Percentiles rank a stretch among this genome's conserved stretches.
Evolutionary conservation across 768 basidiomycete genomes (phyloP).

Genomic region (Tylopilus rubrobrunneus): DNA sequence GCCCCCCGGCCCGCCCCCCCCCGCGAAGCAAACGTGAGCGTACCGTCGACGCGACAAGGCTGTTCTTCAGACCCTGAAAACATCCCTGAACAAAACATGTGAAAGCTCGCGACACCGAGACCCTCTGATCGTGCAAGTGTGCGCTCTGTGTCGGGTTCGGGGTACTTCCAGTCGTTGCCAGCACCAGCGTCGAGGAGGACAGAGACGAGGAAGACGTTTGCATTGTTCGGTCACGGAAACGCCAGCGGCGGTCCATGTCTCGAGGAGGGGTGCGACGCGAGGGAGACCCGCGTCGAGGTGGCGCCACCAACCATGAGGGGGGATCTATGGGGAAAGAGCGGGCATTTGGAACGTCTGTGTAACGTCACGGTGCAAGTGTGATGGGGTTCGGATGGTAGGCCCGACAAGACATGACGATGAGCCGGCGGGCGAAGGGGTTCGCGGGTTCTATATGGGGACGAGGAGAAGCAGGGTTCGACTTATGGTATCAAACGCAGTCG

Average conservation of each 20-base stretch:
- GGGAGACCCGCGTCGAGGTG: conserved; percentile 72
- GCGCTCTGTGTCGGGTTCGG: conserved; percentile 51
- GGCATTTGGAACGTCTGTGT: not conserved
- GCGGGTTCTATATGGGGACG: not conserved
- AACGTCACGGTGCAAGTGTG: not conserved
- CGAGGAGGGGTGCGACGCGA: conserved; percentile 60
- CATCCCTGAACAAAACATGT: conserved; percentile 83
- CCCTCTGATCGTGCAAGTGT: conserved; percentile 72
- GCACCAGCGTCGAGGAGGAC: conserved; percentile 96
- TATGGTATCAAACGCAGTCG: conserved; percentile 60
- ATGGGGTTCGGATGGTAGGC: not conserved
- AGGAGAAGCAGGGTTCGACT: conserved; percentile 20
- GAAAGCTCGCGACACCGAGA: conserved; percentile 82
- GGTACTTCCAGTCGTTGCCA: conserved; percentile 76
- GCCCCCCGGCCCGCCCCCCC: no score
- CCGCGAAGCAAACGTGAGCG: conserved; percentile 1
- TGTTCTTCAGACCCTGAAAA: conserved; percentile 64
- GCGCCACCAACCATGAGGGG: conserved; percentile 86
- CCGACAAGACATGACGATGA: not conserved
- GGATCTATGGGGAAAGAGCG: conserved; percentile 51
- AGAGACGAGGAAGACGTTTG: conserved; percentile 76
- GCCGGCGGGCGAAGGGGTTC: not conserved
- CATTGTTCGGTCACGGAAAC: conserved; percentile 56
- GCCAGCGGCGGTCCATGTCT: conserved; percentile 45
- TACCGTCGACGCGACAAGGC: conserved; percentile 79